Conservation (phyloP, 768 basidiomycete genomes). For the Cystoderma amianthinum region DNA sequence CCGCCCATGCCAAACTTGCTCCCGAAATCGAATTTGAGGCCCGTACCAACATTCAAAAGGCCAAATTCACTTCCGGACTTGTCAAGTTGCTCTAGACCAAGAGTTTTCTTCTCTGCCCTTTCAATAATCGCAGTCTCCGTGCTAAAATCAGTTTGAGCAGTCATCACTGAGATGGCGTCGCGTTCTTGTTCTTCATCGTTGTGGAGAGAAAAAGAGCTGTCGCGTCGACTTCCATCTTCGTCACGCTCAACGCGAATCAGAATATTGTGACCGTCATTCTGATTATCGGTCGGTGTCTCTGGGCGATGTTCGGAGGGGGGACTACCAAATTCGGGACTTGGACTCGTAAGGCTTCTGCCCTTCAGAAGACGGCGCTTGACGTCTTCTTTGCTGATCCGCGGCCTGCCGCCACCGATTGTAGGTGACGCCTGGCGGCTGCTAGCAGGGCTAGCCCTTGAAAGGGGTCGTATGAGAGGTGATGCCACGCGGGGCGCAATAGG, state of each 20-base stretch:
- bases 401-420: too few relatives aligned
- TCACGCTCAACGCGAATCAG: neutral
- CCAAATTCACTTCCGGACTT: slow-evolving; percentile 24
- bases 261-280: too few relatives aligned
- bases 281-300: too few relatives aligned
- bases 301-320: too few relatives aligned
- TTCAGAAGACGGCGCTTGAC: slow-evolving; percentile 42
- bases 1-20: slow-evolving; percentile 37
- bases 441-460: too few relatives aligned
- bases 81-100: slow-evolving; percentile 13
- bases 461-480: too few relatives aligned
- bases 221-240: neutral
- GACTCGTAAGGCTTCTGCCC: slow-evolving; percentile 37
- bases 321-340: slow-evolving; percentile 16
- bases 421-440: too few relatives aligned
- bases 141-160: slow-evolving; percentile 33
- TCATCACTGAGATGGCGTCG: slow-evolving; percentile 31
- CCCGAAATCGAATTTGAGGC: slow-evolving; percentile 37
- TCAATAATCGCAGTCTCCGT: slow-evolving; percentile 45
- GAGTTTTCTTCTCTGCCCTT: slow-evolving; percentile 33
- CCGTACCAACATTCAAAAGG: slow-evolving; percentile 12
- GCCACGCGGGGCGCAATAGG: too few relatives aligned
- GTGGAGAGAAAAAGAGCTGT: neutral
- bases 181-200: slow-evolving; percentile 23
- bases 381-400: slow-evolving; percentile 47